Evolutionary conservation across 169 alveolate genomes (phyloP).

Genomic region (Cryptosporidium felis): DNA sequence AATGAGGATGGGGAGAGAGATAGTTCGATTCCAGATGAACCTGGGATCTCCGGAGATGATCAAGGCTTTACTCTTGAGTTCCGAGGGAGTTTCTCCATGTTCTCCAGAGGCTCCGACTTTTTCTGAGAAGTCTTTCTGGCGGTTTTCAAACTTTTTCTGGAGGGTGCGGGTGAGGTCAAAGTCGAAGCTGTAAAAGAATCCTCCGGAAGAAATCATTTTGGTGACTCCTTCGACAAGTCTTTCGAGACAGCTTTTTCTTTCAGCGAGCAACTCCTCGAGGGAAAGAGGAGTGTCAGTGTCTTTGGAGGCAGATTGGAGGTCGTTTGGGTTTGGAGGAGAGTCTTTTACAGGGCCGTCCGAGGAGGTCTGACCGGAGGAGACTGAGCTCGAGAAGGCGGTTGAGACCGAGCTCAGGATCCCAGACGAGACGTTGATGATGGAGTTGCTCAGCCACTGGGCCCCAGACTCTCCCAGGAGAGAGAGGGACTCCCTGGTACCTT

Average conservation of each 20-base stretch:
- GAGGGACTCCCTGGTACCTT: conserved; percentile 21
- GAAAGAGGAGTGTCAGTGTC: not conserved
- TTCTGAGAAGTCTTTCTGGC: conserved; percentile 14
- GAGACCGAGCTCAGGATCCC: conserved; percentile 42
- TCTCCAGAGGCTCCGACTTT: conserved; percentile 26
- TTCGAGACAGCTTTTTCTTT: conserved; percentile 3
- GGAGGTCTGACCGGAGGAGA: not conserved
- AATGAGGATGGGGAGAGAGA: conserved; percentile 28
- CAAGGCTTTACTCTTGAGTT: conserved; percentile 21
- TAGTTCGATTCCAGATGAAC: conserved; percentile 53
- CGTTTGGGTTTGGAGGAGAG: not conserved
- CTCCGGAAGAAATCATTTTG: conserved; percentile 64
- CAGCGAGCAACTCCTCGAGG: conserved; percentile 34
- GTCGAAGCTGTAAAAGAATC: conserved; percentile 62
- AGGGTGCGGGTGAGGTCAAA: conserved; percentile 40
- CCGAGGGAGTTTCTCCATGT: not conserved
- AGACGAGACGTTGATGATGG: conserved; percentile 35
- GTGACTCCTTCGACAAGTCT: conserved; percentile 60
- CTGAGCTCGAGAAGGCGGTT: conserved; percentile 1
- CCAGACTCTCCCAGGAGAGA: conserved; percentile 39
- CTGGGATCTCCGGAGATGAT: conserved; percentile 49
- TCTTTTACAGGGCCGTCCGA: not conserved
- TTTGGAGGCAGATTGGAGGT: not conserved
- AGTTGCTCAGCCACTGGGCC: conserved; percentile 45
- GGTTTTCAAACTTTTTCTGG: conserved; percentile 36